Evolutionary conservation across 2,329 filamentous ascomycete species (phyloP).

Genomic region (Apiospora pterosperma): DNA sequence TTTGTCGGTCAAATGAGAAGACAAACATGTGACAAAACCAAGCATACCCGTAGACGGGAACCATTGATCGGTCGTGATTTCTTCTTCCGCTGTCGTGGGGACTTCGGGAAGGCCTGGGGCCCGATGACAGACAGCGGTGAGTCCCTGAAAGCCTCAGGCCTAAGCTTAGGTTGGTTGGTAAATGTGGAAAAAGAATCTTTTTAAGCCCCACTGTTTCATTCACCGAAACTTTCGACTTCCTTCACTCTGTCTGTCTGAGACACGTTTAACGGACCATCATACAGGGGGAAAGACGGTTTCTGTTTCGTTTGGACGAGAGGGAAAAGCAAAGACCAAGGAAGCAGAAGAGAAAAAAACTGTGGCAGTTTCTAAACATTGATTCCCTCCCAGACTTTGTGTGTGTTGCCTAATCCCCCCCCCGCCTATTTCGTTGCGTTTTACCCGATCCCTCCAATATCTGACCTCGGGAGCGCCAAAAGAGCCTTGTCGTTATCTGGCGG

Average conservation of each 20-base stretch:
- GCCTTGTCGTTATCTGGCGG: neutral
- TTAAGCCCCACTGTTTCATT: neutral
- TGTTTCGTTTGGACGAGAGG: neutral
- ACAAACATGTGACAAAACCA: neutral
- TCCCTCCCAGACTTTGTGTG: neutral
- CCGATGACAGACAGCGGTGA: no score
- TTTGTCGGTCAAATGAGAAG: no score
- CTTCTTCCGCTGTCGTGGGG: no score
- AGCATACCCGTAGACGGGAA: neutral
- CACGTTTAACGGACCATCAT: neutral
- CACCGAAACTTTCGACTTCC: neutral
- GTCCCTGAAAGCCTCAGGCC: neutral
- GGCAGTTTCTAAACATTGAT: neutral
- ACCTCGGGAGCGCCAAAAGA: neutral
- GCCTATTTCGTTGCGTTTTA: neutral
- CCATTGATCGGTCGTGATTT: no score
- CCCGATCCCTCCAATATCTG: neutral
- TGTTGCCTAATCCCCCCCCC: neutral
- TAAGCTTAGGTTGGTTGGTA: no score
- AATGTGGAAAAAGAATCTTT: no score
- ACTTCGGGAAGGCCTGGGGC: no score
- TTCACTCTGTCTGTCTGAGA: neutral
- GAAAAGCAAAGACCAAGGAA: neutral
- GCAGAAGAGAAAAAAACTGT: neutral
- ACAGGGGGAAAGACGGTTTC: neutral